Conservation (phyloP, 805 yeast species). For the Ascoidea tarda region DNA sequence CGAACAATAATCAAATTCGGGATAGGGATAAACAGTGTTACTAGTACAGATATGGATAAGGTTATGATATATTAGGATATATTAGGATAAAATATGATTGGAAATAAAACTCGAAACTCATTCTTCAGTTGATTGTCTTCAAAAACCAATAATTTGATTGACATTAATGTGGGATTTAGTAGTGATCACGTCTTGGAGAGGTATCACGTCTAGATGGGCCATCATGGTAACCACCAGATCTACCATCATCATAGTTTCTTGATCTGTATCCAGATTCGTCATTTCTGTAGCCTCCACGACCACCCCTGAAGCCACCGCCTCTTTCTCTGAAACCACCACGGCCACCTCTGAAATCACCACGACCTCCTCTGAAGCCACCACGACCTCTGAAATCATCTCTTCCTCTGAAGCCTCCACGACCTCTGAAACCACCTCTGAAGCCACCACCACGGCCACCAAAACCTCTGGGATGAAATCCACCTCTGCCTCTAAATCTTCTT, state of each 20-base stretch:
- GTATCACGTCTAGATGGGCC: not conserved
- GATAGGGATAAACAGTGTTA: not conserved
- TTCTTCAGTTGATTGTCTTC: too few species aligned
- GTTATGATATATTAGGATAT: not conserved
- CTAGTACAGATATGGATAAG: not conserved
- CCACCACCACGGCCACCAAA: constrained; percentile 22
- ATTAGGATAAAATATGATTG: too few species aligned
- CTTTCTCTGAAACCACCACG: constrained; percentile 24
- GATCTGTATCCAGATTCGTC: not conserved
- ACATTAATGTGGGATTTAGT: too few species aligned
- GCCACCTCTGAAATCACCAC: constrained; percentile 20
- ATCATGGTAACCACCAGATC: not conserved
- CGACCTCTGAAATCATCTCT: constrained; percentile 29
- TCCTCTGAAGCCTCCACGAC: constrained; percentile 34
- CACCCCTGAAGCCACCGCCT: constrained; percentile 18
- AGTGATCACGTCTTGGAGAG: not conserved
- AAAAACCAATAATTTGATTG: too few species aligned
- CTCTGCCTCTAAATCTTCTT: constrained; percentile 10
- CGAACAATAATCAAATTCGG: too few species aligned
- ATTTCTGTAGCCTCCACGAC: constrained; percentile 13
- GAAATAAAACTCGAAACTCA: too few species aligned
- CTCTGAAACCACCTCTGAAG: constrained; percentile 25
- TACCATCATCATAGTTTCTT: not conserved
- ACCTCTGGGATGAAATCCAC: constrained; percentile 8
- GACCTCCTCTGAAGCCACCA: constrained; percentile 31